Base-by-base conservation (phyloP, 2,329 filamentous ascomycete species). In the Aspergillus sp. region DNA sequence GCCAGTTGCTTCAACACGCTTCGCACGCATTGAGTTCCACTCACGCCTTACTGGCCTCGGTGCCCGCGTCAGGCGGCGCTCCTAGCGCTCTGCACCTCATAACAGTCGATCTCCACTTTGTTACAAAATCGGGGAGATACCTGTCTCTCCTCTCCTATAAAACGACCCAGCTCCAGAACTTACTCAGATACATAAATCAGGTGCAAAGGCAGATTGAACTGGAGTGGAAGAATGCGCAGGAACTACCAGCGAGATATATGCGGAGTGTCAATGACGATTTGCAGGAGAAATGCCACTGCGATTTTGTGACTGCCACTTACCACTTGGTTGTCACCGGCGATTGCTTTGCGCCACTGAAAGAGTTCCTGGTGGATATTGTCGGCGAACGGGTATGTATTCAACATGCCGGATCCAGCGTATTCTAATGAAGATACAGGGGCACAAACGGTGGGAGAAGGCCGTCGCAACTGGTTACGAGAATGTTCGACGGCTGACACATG, bases 371-470 rank as follows among this genome's bases (percentile, higher is more conserved):
- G 4, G 86, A 94, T 49, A 82, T 82, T 43, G 64, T 95, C 17
- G 75, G 78, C 5, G 85, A 93, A 52, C 69, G 84, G 41, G 84
- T 88, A 66, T 50, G 73, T 57, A 17, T 16, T 15, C 12, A 8
- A 12, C 13, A 15, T 29, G 15, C 15, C 3, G 7, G 12, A 8
- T 15, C 6, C n/a, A 29, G 22, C 11, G 8, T 14, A 15, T 17
- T 28, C 24, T n/a, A 20, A 33, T 51, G 24, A 45, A 24, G 15
- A 13, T 3, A 13, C 31, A 91, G 81, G 86, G 86, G 1, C 84
- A 93, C 48, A 95, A 94, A 60, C 72, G 91, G 30, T 98, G 91
- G 91, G 88, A 96, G 42, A 93, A 89, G 51, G 80, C 83, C 4
- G 82, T 93, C 2, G 71, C 75, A 2, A 75, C 77, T 3, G 85